Evolutionary conservation across 257 asterid genomes (phyloP).

Genomic region (Pogostemon cablin): DNA sequence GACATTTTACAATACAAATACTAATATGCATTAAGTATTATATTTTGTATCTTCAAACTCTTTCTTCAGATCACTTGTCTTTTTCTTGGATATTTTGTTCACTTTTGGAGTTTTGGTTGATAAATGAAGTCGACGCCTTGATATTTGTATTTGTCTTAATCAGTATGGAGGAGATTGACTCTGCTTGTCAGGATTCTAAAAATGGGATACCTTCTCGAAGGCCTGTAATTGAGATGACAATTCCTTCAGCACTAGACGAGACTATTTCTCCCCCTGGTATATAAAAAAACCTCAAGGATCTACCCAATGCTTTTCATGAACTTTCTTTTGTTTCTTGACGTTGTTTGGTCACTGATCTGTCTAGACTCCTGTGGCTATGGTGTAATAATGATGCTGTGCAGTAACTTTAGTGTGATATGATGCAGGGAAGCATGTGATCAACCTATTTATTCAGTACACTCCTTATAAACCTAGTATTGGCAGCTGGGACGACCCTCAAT

Average conservation of each 20-base stretch:
- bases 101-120: conserved; percentile 27
- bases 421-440: conserved; percentile 86
- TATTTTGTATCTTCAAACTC: conserved; percentile 14
- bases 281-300: conserved; percentile 19
- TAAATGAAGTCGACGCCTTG: conserved; percentile 18
- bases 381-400: conserved; percentile 13
- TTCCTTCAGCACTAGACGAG: conserved; percentile 86
- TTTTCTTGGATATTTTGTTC: background rate
- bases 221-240: conserved; percentile 97
- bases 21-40: conserved; percentile 11
- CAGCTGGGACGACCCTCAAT: conserved; percentile 88
- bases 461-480: conserved; percentile 90
- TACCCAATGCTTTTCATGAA: conserved; percentile 1
- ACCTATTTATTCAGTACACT: conserved; percentile 91
- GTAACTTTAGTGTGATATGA: conserved; percentile 23
- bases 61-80: background rate
- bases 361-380: background rate
- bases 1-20: too few relatives aligned
- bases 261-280: conserved; percentile 91
- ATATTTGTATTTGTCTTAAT: conserved; percentile 30
- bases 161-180: conserved; percentile 84
- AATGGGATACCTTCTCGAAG: conserved; percentile 82
- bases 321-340: conserved; percentile 3
- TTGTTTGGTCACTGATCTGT: background rate
- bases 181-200: conserved; percentile 73